phyloP scores from a whole-genome alignment of 2,329 filamentous ascomycete genomes.

The Colletotrichum scovillei region DNA sequence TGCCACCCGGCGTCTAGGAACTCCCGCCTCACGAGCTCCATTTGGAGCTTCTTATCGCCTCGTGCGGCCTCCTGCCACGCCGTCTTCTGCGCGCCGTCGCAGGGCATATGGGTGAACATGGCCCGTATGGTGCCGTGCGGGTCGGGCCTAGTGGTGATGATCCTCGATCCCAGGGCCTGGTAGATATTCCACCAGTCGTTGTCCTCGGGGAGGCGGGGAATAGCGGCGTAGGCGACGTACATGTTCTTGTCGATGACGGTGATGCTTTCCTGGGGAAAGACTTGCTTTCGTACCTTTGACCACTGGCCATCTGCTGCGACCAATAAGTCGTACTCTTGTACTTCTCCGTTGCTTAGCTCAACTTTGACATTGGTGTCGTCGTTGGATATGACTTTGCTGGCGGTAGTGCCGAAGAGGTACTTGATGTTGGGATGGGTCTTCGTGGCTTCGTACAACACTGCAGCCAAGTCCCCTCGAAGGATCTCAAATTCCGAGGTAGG shows the following conservation, averaged over 20 bases:
- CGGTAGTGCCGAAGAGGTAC: slow-evolving; percentile 42
- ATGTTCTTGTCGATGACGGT: slow-evolving; percentile 40
- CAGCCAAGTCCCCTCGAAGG: slow-evolving; percentile 65
- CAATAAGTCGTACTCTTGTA: slow-evolving; percentile 60
- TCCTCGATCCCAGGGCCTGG: slow-evolving; percentile 15
- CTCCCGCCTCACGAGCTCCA: slow-evolving; percentile 44
- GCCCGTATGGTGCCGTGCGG: slow-evolving; percentile 30
- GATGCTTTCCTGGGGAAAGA: slow-evolving; percentile 43
- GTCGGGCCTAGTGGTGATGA: slow-evolving; percentile 14
- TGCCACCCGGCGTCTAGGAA: slow-evolving; percentile 57
- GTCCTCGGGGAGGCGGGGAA: slow-evolving; percentile 39
- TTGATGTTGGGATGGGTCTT: slow-evolving; percentile 38
- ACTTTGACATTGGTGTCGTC: slow-evolving; percentile 47
- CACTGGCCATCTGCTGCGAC: slow-evolving; percentile 66
- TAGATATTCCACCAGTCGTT: slow-evolving; percentile 29
- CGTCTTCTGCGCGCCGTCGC: not conserved
- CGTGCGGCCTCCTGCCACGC: slow-evolving; percentile 1
- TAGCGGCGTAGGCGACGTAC: slow-evolving; percentile 47
- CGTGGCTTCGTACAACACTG: slow-evolving; percentile 57
- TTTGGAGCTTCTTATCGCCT: slow-evolving; percentile 43
- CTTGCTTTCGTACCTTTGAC: slow-evolving; percentile 57
- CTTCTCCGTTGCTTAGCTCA: slow-evolving; percentile 54
- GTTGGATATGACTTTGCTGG: slow-evolving; percentile 27
- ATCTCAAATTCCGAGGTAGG: slow-evolving; percentile 68
- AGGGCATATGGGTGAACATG: slow-evolving; percentile 17